Evolutionary conservation across 805 yeast species (phyloP).

Genomic region (Yamadazyma ubonensis): DNA sequence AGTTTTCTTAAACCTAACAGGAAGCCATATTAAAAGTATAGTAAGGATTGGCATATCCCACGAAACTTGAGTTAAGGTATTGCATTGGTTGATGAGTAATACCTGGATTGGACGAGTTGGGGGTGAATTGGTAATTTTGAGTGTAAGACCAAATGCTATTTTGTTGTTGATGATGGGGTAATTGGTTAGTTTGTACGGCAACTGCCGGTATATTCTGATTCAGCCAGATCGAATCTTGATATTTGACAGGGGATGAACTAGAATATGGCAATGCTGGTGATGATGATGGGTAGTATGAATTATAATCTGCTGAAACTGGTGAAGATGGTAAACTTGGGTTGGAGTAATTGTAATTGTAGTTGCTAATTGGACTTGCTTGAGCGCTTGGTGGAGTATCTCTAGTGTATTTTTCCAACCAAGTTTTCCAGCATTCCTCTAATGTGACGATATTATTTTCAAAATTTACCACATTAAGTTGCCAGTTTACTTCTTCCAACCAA

Average conservation of each 20-base stretch:
- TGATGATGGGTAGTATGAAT: conserved; percentile 16
- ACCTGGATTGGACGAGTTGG: conserved; percentile 1
- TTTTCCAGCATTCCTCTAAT: conserved; percentile 45
- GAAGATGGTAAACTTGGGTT: conserved; percentile 22
- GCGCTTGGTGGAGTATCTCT: background rate
- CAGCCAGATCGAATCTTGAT: conserved; percentile 28
- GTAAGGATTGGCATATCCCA: conserved; percentile 39
- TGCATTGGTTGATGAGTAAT: conserved; percentile 20
- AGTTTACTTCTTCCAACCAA: conserved; percentile 63
- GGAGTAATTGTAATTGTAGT: conserved; percentile 4
- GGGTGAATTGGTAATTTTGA: conserved; percentile 18
- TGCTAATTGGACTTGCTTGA: background rate
- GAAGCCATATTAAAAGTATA: conserved; percentile 34
- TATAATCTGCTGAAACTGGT: conserved; percentile 18
- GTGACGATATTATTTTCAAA: conserved; percentile 39
- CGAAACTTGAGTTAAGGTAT: conserved; percentile 24
- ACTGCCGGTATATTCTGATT: background rate
- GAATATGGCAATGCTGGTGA: conserved; percentile 17
- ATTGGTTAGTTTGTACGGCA: conserved; percentile 2
- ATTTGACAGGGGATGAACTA: conserved; percentile 27
- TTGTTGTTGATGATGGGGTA: conserved; percentile 10
- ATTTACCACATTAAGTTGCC: conserved; percentile 51
- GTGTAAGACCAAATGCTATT: conserved; percentile 25
- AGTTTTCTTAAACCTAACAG: conserved; percentile 14
- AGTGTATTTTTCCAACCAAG: conserved; percentile 40